These are phyloP conservation scores for Colletotrichum limetticola DNA, from an alignment of 2,329 filamentous ascomycete genomes.

Conservation along the genomic window DNA sequence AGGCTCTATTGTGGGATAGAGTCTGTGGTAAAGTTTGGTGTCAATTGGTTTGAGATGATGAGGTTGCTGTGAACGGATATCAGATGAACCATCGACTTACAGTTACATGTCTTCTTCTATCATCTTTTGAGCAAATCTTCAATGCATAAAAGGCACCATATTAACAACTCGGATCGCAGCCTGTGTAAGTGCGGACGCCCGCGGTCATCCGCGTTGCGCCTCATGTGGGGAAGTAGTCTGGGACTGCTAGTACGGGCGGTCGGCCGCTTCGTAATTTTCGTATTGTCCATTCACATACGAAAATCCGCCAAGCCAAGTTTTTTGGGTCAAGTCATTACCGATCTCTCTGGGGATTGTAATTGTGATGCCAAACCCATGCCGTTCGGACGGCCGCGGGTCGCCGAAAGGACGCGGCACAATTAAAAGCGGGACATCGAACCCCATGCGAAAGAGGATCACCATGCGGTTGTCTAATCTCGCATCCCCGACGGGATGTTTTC, in stretches of 20 bases:
- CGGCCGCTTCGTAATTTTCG: not conserved
- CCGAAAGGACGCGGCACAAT: not conserved
- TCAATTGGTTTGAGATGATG: not conserved
- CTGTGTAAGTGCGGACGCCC: not conserved
- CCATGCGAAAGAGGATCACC: not conserved
- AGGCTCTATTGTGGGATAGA: too few relatives aligned
- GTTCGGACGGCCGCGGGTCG: slow-evolving; percentile 17
- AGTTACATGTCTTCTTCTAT: not conserved
- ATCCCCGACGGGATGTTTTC: not conserved
- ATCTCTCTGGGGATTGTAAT: not conserved
- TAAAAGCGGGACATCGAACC: not conserved
- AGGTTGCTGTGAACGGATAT: not conserved
- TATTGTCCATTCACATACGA: not conserved
- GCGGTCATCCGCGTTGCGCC: slow-evolving; percentile 4
- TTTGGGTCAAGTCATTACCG: too few relatives aligned
- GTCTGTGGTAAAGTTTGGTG: not conserved
- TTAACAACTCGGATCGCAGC: too few relatives aligned
- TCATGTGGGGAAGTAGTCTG: not conserved
- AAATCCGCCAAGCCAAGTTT: too few relatives aligned
- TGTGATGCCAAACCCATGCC: not conserved
- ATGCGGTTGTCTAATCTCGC: not conserved
- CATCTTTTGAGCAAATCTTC: not conserved
- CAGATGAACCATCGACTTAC: not conserved
- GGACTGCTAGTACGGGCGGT: not conserved
- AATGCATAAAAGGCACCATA: not conserved